Evolutionary conservation across 2,329 filamentous ascomycete genomes (phyloP).

Genomic region (Periconia macrospinosa): DNA sequence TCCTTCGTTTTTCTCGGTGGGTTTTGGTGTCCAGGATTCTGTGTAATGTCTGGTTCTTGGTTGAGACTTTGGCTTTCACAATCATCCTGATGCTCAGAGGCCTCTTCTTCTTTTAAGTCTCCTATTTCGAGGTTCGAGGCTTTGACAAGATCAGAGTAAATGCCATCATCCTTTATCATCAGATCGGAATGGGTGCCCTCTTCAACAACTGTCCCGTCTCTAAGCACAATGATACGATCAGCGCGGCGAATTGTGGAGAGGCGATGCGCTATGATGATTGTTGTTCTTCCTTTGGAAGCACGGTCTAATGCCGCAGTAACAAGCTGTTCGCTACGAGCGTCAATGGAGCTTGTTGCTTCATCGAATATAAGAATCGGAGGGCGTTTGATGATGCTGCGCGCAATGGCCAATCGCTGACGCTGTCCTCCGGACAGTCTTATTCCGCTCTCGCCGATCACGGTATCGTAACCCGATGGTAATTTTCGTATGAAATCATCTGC

Average conservation of each 20-base stretch:
- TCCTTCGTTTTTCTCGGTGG: not conserved
- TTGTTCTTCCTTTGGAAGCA: slow-evolving; percentile 51
- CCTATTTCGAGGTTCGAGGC: not conserved
- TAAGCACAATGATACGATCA: not conserved
- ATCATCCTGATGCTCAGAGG: not conserved
- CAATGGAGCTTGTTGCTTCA: slow-evolving; percentile 86
- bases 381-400: slow-evolving; percentile 80
- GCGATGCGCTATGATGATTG: slow-evolving; percentile 73
- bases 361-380: slow-evolving; percentile 87
- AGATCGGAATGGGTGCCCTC: not conserved
- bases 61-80: not conserved
- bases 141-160: not conserved
- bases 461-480: slow-evolving; percentile 74
- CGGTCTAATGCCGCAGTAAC: slow-evolving; percentile 40
- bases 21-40: not conserved
- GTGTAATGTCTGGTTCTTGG: not conserved
- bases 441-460: slow-evolving; percentile 85
- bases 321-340: slow-evolving; percentile 49
- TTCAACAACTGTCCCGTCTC: not conserved
- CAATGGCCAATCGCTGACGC: slow-evolving; percentile 92
- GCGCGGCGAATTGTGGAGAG: slow-evolving; percentile 66
- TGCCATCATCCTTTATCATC: not conserved
- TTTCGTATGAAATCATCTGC: slow-evolving; percentile 83
- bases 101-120: not conserved
- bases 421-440: slow-evolving; percentile 89